These are phyloP conservation scores for Asterophora parasitica DNA, from an alignment of 768 basidiomycete genomes.

Conservation along the genomic window DNA sequence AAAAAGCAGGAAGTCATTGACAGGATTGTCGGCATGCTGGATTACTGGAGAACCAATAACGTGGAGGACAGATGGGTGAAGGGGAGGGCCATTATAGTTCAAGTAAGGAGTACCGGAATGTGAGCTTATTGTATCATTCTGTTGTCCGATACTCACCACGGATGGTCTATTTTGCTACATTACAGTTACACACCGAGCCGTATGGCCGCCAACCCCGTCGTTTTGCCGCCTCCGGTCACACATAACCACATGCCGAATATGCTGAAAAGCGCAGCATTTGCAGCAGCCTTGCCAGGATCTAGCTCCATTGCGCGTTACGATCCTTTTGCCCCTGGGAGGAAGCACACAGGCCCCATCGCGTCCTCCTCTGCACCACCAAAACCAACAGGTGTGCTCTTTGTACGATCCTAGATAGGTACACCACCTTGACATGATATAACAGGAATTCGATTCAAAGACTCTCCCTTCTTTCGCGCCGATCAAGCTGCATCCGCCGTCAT, in stretches of 20 bases:
- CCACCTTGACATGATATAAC: slow-evolving; percentile 8
- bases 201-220: slow-evolving; percentile 14
- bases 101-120: slow-evolving; percentile 63
- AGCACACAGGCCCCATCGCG: slow-evolving; percentile 34
- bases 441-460: slow-evolving; percentile 76
- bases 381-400: slow-evolving; percentile 23
- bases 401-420: not conserved
- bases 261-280: slow-evolving; percentile 27
- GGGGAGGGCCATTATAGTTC: slow-evolving; percentile 60
- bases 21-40: slow-evolving; percentile 56
- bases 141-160: not conserved
- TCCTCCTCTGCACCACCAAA: slow-evolving; percentile 27
- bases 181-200: slow-evolving; percentile 19
- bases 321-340: slow-evolving; percentile 59
- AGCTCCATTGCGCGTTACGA: slow-evolving; percentile 49
- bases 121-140: slow-evolving; percentile 36
- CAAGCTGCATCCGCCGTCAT: slow-evolving; percentile 58
- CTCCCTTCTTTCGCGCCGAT: slow-evolving; percentile 71
- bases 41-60: slow-evolving; percentile 53
- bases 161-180: not conserved
- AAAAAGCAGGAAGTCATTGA: slow-evolving; percentile 89
- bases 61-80: slow-evolving; percentile 63
- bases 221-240: slow-evolving; percentile 15
- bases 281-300: slow-evolving; percentile 24
- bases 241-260: slow-evolving; percentile 20